These are phyloP conservation scores for Seiridium unicorne DNA, from an alignment of 2,329 filamentous ascomycete genomes.

Conservation along the genomic window DNA sequence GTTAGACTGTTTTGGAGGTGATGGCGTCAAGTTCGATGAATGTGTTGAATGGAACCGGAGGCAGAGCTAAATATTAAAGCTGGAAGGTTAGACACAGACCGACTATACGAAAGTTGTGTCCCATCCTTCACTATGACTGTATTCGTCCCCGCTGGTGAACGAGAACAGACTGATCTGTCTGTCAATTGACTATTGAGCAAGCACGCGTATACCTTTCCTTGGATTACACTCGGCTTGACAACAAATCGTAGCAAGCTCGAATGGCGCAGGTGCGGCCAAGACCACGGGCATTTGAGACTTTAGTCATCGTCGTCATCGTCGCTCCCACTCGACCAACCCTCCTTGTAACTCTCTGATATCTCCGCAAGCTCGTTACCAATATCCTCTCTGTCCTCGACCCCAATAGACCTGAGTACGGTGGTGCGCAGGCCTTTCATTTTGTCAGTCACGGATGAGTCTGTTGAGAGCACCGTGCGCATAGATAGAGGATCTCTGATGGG, in stretches of 20 bases:
- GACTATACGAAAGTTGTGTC: no score
- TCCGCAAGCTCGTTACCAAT: constrained; percentile 79
- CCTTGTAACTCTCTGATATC: constrained; percentile 84
- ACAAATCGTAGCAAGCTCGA: no score
- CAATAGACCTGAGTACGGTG: constrained; percentile 61
- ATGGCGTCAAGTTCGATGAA: constrained; percentile 81
- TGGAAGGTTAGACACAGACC: no score
- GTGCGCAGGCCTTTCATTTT: constrained; percentile 65
- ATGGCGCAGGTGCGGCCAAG: not conserved
- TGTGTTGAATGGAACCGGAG: constrained; percentile 82
- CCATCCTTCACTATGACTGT: no score
- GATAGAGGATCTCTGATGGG: constrained; percentile 39
- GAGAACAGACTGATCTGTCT: no score
- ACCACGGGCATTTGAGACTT: constrained; percentile 7
- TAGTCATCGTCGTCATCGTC: constrained; percentile 65
- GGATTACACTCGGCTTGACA: no score
- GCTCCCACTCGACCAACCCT: constrained; percentile 79
- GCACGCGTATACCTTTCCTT: no score
- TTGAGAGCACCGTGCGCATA: constrained; percentile 63
- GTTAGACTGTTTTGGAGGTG: constrained; percentile 91
- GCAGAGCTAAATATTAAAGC: constrained; percentile 23
- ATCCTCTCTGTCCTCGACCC: constrained; percentile 77
- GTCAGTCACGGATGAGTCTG: constrained; percentile 70
- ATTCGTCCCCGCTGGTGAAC: no score
- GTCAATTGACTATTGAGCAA: no score